These are phyloP conservation scores for Adansonia madagascariensis DNA, from an alignment of 441 rosid genomes.

Conservation along the genomic window DNA sequence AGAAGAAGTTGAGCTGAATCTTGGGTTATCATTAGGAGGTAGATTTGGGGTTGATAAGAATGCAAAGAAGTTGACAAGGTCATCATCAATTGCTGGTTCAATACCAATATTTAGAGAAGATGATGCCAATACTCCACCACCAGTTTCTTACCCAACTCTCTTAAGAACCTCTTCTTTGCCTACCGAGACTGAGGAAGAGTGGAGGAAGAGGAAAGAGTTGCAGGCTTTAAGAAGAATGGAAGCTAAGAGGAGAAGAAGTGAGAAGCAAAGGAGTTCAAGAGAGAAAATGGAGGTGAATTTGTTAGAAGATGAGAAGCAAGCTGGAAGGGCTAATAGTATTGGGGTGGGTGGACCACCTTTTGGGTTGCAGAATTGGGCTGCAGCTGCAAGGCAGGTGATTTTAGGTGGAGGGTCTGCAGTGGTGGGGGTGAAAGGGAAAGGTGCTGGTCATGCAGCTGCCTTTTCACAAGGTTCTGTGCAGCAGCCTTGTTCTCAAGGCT, in stretches of 20 bases:
- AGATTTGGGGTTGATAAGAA: slow-evolving; percentile 84
- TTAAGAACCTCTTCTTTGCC: slow-evolving; percentile 82
- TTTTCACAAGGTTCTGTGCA: slow-evolving; percentile 46
- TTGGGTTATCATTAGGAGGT: slow-evolving; percentile 85
- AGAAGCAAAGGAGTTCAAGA: slow-evolving; percentile 70
- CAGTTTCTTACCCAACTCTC: slow-evolving; percentile 43
- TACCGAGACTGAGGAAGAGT: slow-evolving; percentile 83
- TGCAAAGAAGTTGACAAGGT: slow-evolving; percentile 53
- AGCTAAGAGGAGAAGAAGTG: slow-evolving; percentile 79
- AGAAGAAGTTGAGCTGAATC: slow-evolving; percentile 71
- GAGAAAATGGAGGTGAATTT: slow-evolving; percentile 35
- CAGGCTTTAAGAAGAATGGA: slow-evolving; percentile 89
- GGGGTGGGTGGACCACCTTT: slow-evolving; percentile 31
- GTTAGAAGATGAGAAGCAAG: slow-evolving; percentile 40
- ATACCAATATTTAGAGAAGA: slow-evolving; percentile 50
- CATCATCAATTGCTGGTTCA: slow-evolving; percentile 74
- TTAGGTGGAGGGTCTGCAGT: slow-evolving; percentile 24
- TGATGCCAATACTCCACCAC: slow-evolving; percentile 24
- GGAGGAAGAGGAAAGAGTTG: slow-evolving; percentile 92
- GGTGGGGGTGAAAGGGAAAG: slow-evolving; percentile 23
- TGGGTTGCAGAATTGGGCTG: slow-evolving; percentile 47
- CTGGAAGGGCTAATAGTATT: not conserved
- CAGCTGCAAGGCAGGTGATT: slow-evolving; percentile 38
- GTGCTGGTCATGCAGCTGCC: slow-evolving; percentile 30
- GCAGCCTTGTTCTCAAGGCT: slow-evolving; percentile 48